Base-by-base conservation (phyloP, 768 basidiomycete species). In the Tylopilus subfusipes region DNA sequence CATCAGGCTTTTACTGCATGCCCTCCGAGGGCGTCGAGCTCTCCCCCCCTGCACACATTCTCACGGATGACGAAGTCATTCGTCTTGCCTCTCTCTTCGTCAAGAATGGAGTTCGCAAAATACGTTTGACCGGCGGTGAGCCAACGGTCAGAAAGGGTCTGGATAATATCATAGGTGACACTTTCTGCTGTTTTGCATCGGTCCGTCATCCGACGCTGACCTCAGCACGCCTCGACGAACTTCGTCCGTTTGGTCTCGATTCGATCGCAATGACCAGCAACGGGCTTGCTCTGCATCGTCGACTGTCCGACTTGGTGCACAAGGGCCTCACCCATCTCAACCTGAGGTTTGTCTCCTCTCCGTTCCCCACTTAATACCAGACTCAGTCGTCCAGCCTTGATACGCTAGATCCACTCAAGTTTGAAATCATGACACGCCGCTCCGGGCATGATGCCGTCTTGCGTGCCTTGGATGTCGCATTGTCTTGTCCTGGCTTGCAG, bases 211-310 rank as follows among this genome's bases (percentile, higher is more conserved):
- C 59, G 39, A 64, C 56, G 27, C 36, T 45, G 38, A 52, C 30
- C 22, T 38, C 51, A 92, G 89, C 72, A 21, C 78, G 78, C 18
- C 72, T 93, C n/a, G 78, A 85, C 50, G 72, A 72, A 24, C 74
- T 94, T n/a, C 80, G 81, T 21, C 52, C 71, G 14, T 65, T 78
- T 60, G 88, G 89, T 8, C 78, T 93, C 14, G 66, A 80, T 51
- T 84, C 89, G 9, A 87, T 95, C 54, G 92, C 81, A 14, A 91
- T 93, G 85, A 94, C 91, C 6, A 86, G 80, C 58, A 95, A 94
- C 66, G 91, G 92, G 5, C 74, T 94, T 52, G 78, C 82, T 10
- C 76, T 95, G 13, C 83, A 86, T 64, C 81, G 91, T 9, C 83
- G 82, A 51, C 75, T 94, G n/a, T 82, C 85, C 2, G 72, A 78